A percentile compares a stretch with the other conserved stretches of the same genome.
Evolutionary conservation across 163 green algal species (phyloP).

Genomic region (Volvox carteri): DNA sequence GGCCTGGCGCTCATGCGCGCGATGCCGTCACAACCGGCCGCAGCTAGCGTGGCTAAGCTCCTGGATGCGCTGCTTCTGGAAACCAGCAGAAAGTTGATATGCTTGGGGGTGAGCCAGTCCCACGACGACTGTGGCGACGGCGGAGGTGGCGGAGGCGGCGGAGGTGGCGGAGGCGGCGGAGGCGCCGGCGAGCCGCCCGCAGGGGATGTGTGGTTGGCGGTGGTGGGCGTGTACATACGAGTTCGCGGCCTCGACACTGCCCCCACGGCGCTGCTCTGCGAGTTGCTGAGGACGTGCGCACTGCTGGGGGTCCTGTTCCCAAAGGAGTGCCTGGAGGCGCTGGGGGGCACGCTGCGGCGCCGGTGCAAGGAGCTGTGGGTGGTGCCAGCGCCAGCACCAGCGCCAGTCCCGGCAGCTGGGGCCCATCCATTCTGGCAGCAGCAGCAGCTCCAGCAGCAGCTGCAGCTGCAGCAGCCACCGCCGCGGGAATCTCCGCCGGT

Average conservation of each 20-base stretch:
- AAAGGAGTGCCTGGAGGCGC: not conserved
- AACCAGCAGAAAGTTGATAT: not conserved
- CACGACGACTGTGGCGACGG: not conserved
- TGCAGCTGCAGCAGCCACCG: not conserved
- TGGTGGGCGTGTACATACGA: not conserved
- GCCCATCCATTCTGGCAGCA: too few relatives aligned
- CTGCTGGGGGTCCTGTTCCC: not conserved
- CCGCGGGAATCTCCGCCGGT: too few relatives aligned
- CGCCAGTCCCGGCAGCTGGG: too few relatives aligned
- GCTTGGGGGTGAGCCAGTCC: not conserved
- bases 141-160: not conserved
- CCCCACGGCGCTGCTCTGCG: not conserved
- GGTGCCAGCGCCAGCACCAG: not conserved
- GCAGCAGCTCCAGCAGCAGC: not conserved
- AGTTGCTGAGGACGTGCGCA: not conserved
- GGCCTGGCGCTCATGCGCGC: constrained; percentile 17
- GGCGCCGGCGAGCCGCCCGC: not conserved
- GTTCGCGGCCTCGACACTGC: not conserved
- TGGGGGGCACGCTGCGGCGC: not conserved
- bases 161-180: too few relatives aligned
- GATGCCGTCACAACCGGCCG: not conserved
- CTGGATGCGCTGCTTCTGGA: not conserved
- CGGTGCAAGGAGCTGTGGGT: not conserved
- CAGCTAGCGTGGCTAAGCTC: not conserved
- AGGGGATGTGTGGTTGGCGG: not conserved